Base-by-base conservation (phyloP, 2,329 filamentous ascomycete genomes). In the Fusarium sp. region DNA sequence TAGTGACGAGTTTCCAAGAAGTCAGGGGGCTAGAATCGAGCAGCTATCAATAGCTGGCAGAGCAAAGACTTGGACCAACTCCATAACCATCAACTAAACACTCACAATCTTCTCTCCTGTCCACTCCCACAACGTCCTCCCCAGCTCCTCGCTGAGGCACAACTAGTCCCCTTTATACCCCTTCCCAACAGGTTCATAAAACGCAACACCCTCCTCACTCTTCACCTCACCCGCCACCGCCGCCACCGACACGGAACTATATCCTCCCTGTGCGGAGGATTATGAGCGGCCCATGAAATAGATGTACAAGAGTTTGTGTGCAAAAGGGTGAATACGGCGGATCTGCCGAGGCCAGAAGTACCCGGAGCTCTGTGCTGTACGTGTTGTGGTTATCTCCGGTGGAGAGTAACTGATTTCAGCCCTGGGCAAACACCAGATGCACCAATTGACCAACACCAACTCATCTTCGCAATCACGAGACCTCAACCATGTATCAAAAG, bases 201-300 rank as follows among this genome's bases (percentile, higher is more conserved):
- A 65, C 1, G 59, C 67, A 15, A 65, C 68, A n/a, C 49, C 35
- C 17, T 45, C 45, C 11, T 53, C 53, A 13, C 41, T 55, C 3
- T 57, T 60, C 3, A 70, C 46, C 23, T 53, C 41, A 1, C 49
- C 66, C 9, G 68, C 69, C 6, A 73, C 66, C 9, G 68, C 69
- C 6, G 73, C 70, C 14, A 72, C 74, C 73, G 74, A 76, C 1
- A 71, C 53, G 33, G 70, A 71, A 39, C 71, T 73, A 29, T 64
- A 66, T 13, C 68, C 71, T 3, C 73, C 73, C 45, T 75, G 63
- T 35, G 75, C 78, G 10, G 78, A 78, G 41, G 78, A 74, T 37
- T 69, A 72, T 17, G 75, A 80, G 41, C 83, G 80, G 3, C 82
- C 82, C 13, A 78, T 82, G 54, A 87, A 78, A 72, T 82, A 86